Evolutionary conservation across 257 asterid genomes (phyloP).

Genomic region (Solanum lycopersicoides): DNA sequence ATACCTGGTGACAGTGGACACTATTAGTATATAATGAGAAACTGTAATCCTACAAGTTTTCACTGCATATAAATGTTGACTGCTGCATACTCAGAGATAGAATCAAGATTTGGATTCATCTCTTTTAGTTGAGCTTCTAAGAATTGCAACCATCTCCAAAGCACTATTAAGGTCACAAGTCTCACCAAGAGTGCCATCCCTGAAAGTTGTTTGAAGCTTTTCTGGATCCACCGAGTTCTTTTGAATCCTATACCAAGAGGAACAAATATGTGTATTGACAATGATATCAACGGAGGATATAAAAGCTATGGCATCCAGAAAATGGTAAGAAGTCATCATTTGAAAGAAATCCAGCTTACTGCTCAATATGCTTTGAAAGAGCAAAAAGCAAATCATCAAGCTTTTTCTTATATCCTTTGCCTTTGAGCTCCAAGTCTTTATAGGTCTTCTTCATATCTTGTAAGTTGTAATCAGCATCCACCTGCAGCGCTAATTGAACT

Average conservation of each 20-base stretch:
- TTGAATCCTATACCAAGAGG: constrained; percentile 46
- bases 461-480: constrained; percentile 86
- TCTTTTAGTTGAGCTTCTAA: constrained; percentile 88
- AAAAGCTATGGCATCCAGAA: background rate
- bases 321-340: no score
- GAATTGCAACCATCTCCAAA: constrained; percentile 76
- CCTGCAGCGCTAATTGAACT: constrained; percentile 29
- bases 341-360: constrained; percentile 32
- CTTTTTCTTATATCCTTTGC: constrained; percentile 67
- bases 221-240: constrained; percentile 76
- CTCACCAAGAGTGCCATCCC: constrained; percentile 51
- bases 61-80: background rate
- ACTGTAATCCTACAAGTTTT: background rate
- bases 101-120: constrained; percentile 91
- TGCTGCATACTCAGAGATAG: constrained; percentile 70
- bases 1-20: constrained; percentile 38
- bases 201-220: constrained; percentile 56
- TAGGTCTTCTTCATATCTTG: constrained; percentile 68
- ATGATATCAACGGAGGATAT: background rate
- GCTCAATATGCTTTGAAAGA: constrained; percentile 70
- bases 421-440: constrained; percentile 62
- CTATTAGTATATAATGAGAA: background rate
- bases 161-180: constrained; percentile 53
- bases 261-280: background rate
- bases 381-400: constrained; percentile 60